A percentile compares a stretch with the other conserved stretches of the same genome.
phyloP scores from a whole-genome alignment of 2,329 filamentous ascomycete species.

The Pestalotiopsis sp. region DNA sequence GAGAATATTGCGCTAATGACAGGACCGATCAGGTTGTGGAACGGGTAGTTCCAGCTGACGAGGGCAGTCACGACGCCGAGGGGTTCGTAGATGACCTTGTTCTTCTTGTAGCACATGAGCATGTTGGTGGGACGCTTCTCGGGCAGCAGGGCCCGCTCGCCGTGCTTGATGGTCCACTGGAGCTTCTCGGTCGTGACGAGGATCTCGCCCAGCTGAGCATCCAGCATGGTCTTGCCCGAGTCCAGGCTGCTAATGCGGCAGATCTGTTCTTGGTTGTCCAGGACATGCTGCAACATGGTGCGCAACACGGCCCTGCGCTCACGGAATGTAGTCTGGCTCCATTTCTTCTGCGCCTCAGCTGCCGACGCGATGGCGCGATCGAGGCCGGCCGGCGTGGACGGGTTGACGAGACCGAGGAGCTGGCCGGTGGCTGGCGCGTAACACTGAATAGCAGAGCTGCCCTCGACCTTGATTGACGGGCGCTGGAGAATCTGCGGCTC shows the following conservation, averaged over 20 bases:
- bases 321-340: constrained; percentile 77
- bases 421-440: constrained; percentile 89
- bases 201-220: constrained; percentile 92
- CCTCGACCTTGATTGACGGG: constrained; percentile 65
- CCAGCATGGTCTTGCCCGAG: constrained; percentile 94
- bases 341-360: constrained; percentile 72
- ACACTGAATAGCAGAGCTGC: constrained; percentile 74
- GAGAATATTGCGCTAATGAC: constrained; percentile 89
- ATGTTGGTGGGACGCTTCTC: constrained; percentile 82
- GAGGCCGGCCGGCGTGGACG: constrained; percentile 75
- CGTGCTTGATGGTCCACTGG: constrained; percentile 90
- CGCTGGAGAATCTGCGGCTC: constrained; percentile 58
- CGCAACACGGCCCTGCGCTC: constrained; percentile 79
- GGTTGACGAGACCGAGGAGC: constrained; percentile 77
- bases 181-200: constrained; percentile 93
- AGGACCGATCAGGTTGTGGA: constrained; percentile 92
- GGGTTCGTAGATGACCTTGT: constrained; percentile 88
- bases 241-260: constrained; percentile 85
- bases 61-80: constrained; percentile 90
- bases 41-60: constrained; percentile 96
- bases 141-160: constrained; percentile 76
- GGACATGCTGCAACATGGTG: constrained; percentile 78
- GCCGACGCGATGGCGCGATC: constrained; percentile 78
- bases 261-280: constrained; percentile 88
- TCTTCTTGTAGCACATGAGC: constrained; percentile 94